Conservation (phyloP, 2,329 filamentous ascomycete genomes). For the Colletotrichum kahawae region DNA sequence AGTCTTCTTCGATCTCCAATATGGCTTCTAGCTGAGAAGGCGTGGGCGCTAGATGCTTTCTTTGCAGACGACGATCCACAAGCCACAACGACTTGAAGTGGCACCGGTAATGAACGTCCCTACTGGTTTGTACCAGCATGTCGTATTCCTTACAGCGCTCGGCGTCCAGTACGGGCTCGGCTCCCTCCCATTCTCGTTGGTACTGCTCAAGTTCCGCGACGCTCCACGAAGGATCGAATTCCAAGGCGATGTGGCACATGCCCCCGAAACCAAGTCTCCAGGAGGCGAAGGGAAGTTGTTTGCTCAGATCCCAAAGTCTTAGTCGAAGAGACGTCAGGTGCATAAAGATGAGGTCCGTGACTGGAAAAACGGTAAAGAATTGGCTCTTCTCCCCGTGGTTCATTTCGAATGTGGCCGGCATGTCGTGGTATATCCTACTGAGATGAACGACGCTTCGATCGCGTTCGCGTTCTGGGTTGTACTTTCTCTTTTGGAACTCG, state of each 20-base stretch:
- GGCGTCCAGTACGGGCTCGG: background rate
- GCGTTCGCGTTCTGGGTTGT: background rate
- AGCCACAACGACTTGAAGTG: background rate
- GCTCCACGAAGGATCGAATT: background rate
- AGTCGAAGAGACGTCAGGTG: background rate
- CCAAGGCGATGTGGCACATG: background rate
- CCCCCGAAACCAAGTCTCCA: background rate
- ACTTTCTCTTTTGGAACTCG: background rate
- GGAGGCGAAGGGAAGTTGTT: background rate
- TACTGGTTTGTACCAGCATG: background rate
- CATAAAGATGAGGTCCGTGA: background rate
- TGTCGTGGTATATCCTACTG: background rate
- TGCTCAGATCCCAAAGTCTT: background rate
- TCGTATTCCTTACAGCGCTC: background rate
- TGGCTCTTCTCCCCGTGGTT: background rate
- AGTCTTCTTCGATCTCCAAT: background rate
- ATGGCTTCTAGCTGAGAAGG: background rate
- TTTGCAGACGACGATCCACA: background rate
- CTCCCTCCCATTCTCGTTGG: background rate
- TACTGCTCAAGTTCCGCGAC: background rate
- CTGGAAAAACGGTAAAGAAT: background rate
- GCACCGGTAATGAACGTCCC: background rate
- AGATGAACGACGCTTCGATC: background rate
- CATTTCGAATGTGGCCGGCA: background rate
- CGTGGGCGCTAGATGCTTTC: background rate